Evolutionary conservation across 2,329 filamentous ascomycete species (phyloP), one percentile per base, ranked within the genome.

Genomic region (Penicillium sp.): DNA sequence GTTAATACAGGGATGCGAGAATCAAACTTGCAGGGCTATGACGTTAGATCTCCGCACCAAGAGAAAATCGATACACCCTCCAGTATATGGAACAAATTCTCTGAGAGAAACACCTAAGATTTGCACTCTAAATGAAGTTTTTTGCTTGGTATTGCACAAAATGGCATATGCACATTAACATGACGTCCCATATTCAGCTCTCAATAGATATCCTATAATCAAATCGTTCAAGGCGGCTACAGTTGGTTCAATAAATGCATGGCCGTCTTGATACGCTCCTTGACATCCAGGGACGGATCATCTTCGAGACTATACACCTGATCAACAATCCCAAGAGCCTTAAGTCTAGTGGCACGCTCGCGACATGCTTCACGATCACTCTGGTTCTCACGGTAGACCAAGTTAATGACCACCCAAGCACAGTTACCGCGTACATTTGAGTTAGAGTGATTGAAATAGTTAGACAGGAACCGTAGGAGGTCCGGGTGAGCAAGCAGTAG

Each of bases 331-430:
- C 92, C 92, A 26, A 95, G 74, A 53, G 84, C 84, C 70, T 86
- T 84, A 45, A 99, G 80, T 69, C 90, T 87, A 13, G 77, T 72
- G 0, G 88, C 88, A 52, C 95, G 83, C 65, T 88, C 83, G 29
- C 83, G 80, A 60, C 89, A 91, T 10, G 84, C 85, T 23, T 81
- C 78, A 21, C 81, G 78, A 65, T 96, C 92, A 29, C 76, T 81
- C 7, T 84, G 81, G 66, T 93, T 88, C 60, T 97, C 93, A 60
- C 88, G 83, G 81, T 89, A 96, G 0, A 91, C 90, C 44, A 99
- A 82, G 71, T 97, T 97, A 71, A 88, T 90, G 45, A 96, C 83
- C 44, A 96, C 81, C 83, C 93, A 93, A 62, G 91, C 92, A 65
- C 95, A 86, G 46, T 88, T 88, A 21, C 88, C 83, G 6, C 93